Evolutionary conservation across 768 basidiomycete species (phyloP).

Genomic region (Hygrophorus pudorinus): DNA sequence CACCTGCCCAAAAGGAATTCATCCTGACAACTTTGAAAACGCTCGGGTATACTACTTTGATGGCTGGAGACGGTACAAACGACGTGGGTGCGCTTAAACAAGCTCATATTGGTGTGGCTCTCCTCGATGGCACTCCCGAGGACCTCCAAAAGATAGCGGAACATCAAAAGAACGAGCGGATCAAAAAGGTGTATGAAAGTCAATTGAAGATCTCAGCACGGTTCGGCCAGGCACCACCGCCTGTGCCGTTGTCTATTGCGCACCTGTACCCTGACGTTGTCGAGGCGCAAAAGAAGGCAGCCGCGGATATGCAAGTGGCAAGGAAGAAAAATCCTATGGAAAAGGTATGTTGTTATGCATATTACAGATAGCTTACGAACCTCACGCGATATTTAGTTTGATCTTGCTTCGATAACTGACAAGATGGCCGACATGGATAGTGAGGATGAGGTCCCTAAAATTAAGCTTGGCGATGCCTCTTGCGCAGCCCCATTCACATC

Average conservation of each 20-base stretch:
- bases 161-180: constrained; percentile 76
- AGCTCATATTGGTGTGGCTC: constrained; percentile 92
- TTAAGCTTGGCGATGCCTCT: constrained; percentile 98
- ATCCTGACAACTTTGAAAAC: constrained; percentile 86
- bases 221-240: constrained; percentile 90
- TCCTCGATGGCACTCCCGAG: constrained; percentile 84
- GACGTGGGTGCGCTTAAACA: constrained; percentile 98
- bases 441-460: constrained; percentile 92
- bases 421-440: constrained; percentile 90
- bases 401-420: constrained; percentile 68
- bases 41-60: constrained; percentile 86
- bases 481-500: constrained; percentile 99
- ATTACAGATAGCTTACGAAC: neutral
- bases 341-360: constrained; percentile 42
- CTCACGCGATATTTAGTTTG: constrained; percentile 19
- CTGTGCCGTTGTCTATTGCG: constrained; percentile 82
- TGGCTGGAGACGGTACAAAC: constrained; percentile 99
- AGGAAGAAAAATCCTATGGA: constrained; percentile 83
- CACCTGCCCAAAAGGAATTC: constrained; percentile 90
- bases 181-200: constrained; percentile 97
- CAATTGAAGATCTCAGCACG: constrained; percentile 84
- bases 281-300: constrained; percentile 76
- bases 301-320: constrained; percentile 50
- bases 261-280: constrained; percentile 87
- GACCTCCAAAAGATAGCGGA: constrained; percentile 93